These are phyloP conservation scores for Phaseolus lunatus DNA, from an alignment of 306 rosid species.

Conservation along the genomic window DNA sequence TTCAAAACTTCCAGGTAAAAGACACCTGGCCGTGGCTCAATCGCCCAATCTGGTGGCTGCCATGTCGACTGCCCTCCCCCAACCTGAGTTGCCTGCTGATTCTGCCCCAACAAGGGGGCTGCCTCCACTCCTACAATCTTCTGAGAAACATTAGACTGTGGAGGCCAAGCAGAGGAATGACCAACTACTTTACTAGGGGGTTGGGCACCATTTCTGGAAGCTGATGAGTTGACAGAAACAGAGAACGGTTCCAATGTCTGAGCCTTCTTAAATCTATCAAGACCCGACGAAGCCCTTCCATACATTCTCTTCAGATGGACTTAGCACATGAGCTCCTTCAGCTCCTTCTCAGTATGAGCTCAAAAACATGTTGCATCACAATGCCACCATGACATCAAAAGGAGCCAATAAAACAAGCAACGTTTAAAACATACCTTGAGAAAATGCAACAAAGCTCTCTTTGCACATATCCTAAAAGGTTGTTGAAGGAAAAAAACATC, in stretches of 20 bases:
- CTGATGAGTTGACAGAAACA: conserved; percentile 56
- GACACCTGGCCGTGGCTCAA: conserved; percentile 90
- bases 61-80: conserved; percentile 93
- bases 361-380: conserved; percentile 48
- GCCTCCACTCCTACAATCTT: conserved; percentile 61
- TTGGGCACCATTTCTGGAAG: conserved; percentile 56
- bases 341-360: conserved; percentile 51
- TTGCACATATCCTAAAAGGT: conserved; percentile 40
- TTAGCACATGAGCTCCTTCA: conserved; percentile 43
- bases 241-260: conserved; percentile 90
- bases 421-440: neutral
- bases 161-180: conserved; percentile 51
- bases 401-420: conserved; percentile 27
- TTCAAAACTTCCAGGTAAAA: conserved; percentile 85
- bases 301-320: conserved; percentile 64
- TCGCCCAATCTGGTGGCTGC: conserved; percentile 99
- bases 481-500: neutral
- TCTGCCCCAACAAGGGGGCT: conserved; percentile 71
- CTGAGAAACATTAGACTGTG: conserved; percentile 52
- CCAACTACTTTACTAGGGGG: conserved; percentile 51
- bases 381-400: conserved; percentile 35
- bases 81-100: conserved; percentile 71
- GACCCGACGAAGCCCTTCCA: conserved; percentile 86
- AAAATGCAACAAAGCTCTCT: conserved; percentile 37
- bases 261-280: conserved; percentile 95